Evolutionary conservation across 2,329 filamentous ascomycete genomes (phyloP).

Genomic region (Epichloe coenophiala): DNA sequence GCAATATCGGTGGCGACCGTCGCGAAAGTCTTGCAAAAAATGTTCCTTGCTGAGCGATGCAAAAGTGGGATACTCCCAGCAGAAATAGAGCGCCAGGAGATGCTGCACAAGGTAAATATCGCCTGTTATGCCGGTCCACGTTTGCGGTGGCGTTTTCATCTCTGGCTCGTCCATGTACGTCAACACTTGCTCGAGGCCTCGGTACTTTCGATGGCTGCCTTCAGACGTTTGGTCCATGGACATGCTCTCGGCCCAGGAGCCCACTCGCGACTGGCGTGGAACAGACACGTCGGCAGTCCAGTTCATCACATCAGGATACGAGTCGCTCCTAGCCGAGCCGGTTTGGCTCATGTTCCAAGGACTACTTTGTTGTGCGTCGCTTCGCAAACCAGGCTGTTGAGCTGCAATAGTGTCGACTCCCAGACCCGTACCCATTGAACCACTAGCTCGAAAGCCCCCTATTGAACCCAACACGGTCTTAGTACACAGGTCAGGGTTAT

Average conservation of each 20-base stretch:
- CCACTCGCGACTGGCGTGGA: constrained; percentile 32
- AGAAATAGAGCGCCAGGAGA: constrained; percentile 55
- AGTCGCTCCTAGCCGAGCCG: constrained; percentile 31
- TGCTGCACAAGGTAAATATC: constrained; percentile 48
- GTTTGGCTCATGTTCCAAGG: constrained; percentile 37
- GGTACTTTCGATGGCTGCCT: constrained; percentile 19
- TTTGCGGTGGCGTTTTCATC: constrained; percentile 26
- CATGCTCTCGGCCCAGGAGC: constrained; percentile 35
- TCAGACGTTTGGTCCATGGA: constrained; percentile 19
- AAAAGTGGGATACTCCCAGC: constrained; percentile 66
- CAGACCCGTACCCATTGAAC: constrained; percentile 14
- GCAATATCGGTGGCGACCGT: constrained; percentile 50
- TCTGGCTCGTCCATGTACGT: constrained; percentile 31
- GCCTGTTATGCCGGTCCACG: constrained; percentile 49
- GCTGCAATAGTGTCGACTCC: constrained; percentile 16
- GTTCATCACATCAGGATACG: constrained; percentile 31
- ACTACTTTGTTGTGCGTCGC: constrained; percentile 30
- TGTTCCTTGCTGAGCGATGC: constrained; percentile 58
- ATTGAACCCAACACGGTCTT: constrained; percentile 9
- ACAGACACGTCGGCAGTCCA: constrained; percentile 28
- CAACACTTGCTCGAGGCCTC: constrained; percentile 34
- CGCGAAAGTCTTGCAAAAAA: constrained; percentile 52
- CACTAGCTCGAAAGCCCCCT: constrained; percentile 13
- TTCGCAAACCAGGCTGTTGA: constrained; percentile 16
- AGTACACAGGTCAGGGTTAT: constrained; percentile 7